phyloP scores from a whole-genome alignment of 768 basidiomycete species.

The Kwoniella heveanensis region DNA sequence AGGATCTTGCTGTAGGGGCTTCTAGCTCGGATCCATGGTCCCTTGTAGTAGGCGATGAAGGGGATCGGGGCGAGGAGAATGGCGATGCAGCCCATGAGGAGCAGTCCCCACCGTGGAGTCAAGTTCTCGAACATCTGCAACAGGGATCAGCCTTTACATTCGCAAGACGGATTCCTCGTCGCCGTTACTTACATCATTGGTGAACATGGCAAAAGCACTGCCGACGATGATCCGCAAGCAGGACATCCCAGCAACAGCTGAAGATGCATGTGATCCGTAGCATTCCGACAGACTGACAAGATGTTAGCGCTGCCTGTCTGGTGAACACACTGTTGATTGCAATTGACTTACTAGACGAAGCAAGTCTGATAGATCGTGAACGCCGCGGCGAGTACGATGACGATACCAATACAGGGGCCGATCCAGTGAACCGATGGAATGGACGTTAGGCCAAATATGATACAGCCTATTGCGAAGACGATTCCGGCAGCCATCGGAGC shows the following conservation, averaged over 20 bases:
- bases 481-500: slow-evolving; percentile 50
- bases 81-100: slow-evolving; percentile 59
- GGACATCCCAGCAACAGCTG: slow-evolving; percentile 70
- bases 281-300: slow-evolving; percentile 63
- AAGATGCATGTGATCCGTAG: slow-evolving; percentile 65
- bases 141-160: background rate
- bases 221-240: slow-evolving; percentile 60
- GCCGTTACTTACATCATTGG: slow-evolving; percentile 14
- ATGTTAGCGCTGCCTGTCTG: too few relatives aligned
- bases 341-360: slow-evolving; percentile 61
- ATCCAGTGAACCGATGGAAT: slow-evolving; percentile 65
- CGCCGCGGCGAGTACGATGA: slow-evolving; percentile 57
- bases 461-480: slow-evolving; percentile 52
- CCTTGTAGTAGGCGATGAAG: slow-evolving; percentile 52
- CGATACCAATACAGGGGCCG: slow-evolving; percentile 63
- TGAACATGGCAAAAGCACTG: slow-evolving; percentile 65
- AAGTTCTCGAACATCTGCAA: slow-evolving; percentile 62
- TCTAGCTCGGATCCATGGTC: slow-evolving; percentile 49
- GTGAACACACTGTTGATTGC: too few relatives aligned
- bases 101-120: slow-evolving; percentile 63
- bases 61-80: slow-evolving; percentile 63
- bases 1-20: slow-evolving; percentile 40
- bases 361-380: slow-evolving; percentile 25
- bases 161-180: too few relatives aligned
- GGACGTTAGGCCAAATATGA: slow-evolving; percentile 74